Conservation (phyloP, 495 filamentous ascomycete species). For the Antarctomyces pellizariae region DNA sequence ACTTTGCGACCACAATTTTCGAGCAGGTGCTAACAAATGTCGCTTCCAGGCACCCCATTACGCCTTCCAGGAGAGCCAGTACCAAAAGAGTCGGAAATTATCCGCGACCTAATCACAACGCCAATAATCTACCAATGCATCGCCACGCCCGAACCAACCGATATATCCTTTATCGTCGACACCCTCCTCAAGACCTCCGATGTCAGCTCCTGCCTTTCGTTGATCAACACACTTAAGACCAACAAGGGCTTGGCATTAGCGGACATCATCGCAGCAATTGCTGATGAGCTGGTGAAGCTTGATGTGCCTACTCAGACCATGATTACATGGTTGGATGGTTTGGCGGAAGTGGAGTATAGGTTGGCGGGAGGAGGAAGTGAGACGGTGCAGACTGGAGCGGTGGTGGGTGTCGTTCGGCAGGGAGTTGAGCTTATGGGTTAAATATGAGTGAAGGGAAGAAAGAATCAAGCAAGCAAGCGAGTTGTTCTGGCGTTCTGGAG, state of each 20-base stretch:
- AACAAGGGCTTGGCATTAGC: slow-evolving; percentile 79
- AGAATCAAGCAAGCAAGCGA: no score
- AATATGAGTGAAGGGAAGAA: no score
- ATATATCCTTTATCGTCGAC: slow-evolving; percentile 62
- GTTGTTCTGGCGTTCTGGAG: no score
- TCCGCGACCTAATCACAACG: slow-evolving; percentile 70
- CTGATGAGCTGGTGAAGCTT: slow-evolving; percentile 56
- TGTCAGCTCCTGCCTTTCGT: slow-evolving; percentile 64
- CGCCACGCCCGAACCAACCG: slow-evolving; percentile 75
- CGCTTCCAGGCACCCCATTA: slow-evolving; percentile 32
- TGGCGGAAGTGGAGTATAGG: slow-evolving; percentile 83
- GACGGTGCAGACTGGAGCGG: slow-evolving; percentile 68
- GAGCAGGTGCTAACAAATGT: slow-evolving; percentile 2
- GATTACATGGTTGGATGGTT: slow-evolving; percentile 73
- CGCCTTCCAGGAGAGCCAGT: slow-evolving; percentile 38
- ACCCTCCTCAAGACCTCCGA: slow-evolving; percentile 67
- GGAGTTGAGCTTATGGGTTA: slow-evolving; percentile 52
- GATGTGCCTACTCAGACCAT: slow-evolving; percentile 75
- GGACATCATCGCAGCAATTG: slow-evolving; percentile 70
- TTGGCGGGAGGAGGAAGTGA: slow-evolving; percentile 81
- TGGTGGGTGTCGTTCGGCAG: slow-evolving; percentile 72
- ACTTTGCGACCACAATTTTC: not conserved
- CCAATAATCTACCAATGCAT: slow-evolving; percentile 93
- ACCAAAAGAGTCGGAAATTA: slow-evolving; percentile 28
- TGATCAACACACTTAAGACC: slow-evolving; percentile 65